These are phyloP conservation scores for Annulohypoxylon moriforme DNA, from an alignment of 495 filamentous ascomycete genomes.

Conservation along the genomic window DNA sequence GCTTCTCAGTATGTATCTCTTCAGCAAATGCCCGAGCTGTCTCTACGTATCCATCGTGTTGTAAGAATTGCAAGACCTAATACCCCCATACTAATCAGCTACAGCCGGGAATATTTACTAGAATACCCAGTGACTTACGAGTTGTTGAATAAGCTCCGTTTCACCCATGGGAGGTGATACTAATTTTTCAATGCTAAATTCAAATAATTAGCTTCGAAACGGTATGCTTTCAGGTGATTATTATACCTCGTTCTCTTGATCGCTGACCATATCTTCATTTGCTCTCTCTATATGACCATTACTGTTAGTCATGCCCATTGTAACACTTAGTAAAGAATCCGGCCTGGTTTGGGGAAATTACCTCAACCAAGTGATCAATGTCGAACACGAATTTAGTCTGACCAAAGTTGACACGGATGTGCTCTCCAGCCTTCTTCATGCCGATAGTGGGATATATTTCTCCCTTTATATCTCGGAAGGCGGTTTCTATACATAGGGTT, in stretches of 20 bases:
- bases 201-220: slow-evolving; percentile 28
- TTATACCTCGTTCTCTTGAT: slow-evolving; percentile 54
- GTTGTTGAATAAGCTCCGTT: slow-evolving; percentile 79
- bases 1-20: slow-evolving; percentile 80
- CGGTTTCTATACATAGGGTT: slow-evolving; percentile 67
- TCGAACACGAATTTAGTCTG: slow-evolving; percentile 90
- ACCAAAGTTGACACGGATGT: slow-evolving; percentile 91
- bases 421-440: slow-evolving; percentile 90
- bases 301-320: slow-evolving; percentile 38
- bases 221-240: not conserved
- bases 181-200: slow-evolving; percentile 43
- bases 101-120: not conserved
- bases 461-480: slow-evolving; percentile 81
- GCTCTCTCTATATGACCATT: slow-evolving; percentile 64
- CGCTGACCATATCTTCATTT: slow-evolving; percentile 60
- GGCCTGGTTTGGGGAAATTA: slow-evolving; percentile 52
- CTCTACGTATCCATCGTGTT: slow-evolving; percentile 97
- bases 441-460: slow-evolving; percentile 87
- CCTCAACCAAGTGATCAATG: slow-evolving; percentile 88
- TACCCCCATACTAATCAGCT: slow-evolving; percentile 29
- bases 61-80: slow-evolving; percentile 86
- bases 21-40: slow-evolving; percentile 88
- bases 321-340: not conserved
- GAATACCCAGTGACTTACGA: slow-evolving; percentile 54
- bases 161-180: slow-evolving; percentile 70